These are phyloP conservation scores for Pittosporum tobira DNA, from an alignment of 129 eudicot species.

Conservation along the genomic window DNA sequence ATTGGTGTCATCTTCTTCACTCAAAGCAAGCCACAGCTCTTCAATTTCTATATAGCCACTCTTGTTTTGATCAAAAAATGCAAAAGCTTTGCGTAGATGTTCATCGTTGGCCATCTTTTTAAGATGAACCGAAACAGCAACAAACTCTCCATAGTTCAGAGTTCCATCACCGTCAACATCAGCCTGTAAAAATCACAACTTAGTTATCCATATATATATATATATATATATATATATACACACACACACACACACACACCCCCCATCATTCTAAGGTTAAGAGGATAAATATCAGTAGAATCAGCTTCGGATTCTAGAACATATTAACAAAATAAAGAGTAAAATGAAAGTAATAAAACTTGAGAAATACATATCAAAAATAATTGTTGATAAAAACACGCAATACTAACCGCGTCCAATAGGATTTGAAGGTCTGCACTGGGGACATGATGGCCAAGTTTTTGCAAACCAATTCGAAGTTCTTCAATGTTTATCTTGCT, in stretches of 20 bases:
- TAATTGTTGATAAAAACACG: background rate
- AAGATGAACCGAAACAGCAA: conserved; percentile 64
- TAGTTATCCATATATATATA: background rate
- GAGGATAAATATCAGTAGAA: background rate
- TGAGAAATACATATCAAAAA: background rate
- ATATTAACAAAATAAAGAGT: background rate
- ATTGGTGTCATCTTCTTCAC: conserved; percentile 52
- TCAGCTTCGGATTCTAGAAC: background rate
- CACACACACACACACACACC: background rate
- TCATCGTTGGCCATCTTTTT: conserved; percentile 75
- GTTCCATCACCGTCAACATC: conserved; percentile 71
- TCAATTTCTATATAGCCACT: conserved; percentile 70
- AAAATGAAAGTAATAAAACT: background rate
- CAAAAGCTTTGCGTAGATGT: conserved; percentile 68
- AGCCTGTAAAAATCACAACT: conserved; percentile 36
- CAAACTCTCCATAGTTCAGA: conserved; percentile 56
- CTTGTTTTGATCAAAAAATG: conserved; percentile 55
- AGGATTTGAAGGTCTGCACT: conserved; percentile 60
- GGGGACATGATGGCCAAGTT: conserved; percentile 56
- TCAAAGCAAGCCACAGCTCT: conserved; percentile 54
- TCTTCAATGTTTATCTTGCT: conserved; percentile 59
- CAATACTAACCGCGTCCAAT: conserved; percentile 55
- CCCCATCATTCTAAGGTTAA: background rate
- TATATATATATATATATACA: no score
- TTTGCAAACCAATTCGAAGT: conserved; percentile 59